Percentiles rank a stretch among this genome's conserved stretches.
Evolutionary conservation across 2,329 filamentous ascomycete species (phyloP).

Genomic region (Epichloe elymi): DNA sequence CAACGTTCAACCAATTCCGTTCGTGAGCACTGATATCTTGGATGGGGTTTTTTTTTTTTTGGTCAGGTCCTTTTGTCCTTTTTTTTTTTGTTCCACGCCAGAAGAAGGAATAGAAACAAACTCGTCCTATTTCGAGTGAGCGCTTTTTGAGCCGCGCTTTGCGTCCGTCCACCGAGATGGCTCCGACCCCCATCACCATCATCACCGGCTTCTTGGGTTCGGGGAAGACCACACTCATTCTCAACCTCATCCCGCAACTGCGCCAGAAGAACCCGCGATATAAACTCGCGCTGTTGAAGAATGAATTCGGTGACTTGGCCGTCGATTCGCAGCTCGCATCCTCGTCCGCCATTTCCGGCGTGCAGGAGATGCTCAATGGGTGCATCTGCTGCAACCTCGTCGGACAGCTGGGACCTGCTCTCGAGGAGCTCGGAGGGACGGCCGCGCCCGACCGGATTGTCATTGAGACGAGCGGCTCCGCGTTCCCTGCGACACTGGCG

Average conservation of each 20-base stretch:
- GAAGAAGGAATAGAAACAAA: background rate
- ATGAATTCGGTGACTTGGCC: conserved; percentile 92
- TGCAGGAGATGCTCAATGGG: conserved; percentile 86
- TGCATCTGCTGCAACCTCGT: conserved; percentile 99
- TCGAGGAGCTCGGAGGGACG: conserved; percentile 53
- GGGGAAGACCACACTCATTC: conserved; percentile 90
- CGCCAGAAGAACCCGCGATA: conserved; percentile 58
- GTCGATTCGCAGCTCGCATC: conserved; percentile 86
- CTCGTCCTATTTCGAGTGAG: background rate
- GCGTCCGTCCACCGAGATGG: conserved; percentile 26
- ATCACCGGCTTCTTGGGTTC: conserved; percentile 93
- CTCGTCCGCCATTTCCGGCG: conserved; percentile 70
- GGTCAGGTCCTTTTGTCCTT: background rate
- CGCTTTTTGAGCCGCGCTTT: background rate
- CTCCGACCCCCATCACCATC: conserved; percentile 80
- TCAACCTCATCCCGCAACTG: conserved; percentile 87
- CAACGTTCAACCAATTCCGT: background rate
- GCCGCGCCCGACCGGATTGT: conserved; percentile 69
- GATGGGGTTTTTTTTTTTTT: background rate
- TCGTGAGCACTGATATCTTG: background rate
- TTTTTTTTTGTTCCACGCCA: background rate
- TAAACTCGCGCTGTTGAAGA: conserved; percentile 88
- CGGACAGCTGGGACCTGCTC: conserved; percentile 71
- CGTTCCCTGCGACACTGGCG: conserved; percentile 77
- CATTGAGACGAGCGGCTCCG: conserved; percentile 82